Conservation (phyloP, 2,329 filamentous ascomycete species). For the Ustilaginoidea virens region DNA sequence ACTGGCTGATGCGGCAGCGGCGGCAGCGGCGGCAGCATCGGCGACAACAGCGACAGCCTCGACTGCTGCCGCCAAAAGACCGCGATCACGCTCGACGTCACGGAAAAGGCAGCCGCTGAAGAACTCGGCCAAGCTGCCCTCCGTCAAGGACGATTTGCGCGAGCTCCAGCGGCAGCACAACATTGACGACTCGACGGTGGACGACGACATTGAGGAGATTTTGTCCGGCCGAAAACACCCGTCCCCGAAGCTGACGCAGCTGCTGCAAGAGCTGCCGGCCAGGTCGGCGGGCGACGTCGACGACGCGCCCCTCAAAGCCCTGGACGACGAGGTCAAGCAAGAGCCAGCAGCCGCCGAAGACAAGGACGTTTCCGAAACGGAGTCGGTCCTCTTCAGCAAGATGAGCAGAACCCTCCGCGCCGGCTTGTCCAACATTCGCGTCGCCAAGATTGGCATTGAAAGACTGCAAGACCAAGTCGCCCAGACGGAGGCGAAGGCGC, state of each 20-base stretch:
- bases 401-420: conserved; percentile 38
- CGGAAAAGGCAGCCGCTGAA: conserved; percentile 29
- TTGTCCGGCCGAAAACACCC: conserved; percentile 21
- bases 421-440: conserved; percentile 35
- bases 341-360: conserved; percentile 5
- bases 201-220: conserved; percentile 40
- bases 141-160: conserved; percentile 38
- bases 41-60: conserved; percentile 7
- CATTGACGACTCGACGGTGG: conserved; percentile 44
- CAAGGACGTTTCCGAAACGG: conserved; percentile 18
- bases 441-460: conserved; percentile 42
- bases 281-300: conserved; percentile 10
- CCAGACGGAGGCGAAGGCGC: conserved; percentile 17
- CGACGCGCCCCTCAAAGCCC: conserved; percentile 4
- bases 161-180: conserved; percentile 36
- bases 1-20: no score
- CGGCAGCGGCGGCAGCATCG: conserved; percentile 11
- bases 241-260: conserved; percentile 10
- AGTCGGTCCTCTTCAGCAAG: conserved; percentile 28
- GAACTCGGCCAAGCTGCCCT: conserved; percentile 38
- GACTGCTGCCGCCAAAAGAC: conserved; percentile 11
- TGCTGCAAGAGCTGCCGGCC: conserved; percentile 11
- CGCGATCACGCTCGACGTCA: conserved; percentile 23
- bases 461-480: conserved; percentile 37
- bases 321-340: conserved; percentile 2